A percentile compares a stretch with the other conserved stretches of the same genome.
phyloP scores from a whole-genome alignment of 2,329 filamentous ascomycete genomes.

The Ophiostoma tasmaniense region DNA sequence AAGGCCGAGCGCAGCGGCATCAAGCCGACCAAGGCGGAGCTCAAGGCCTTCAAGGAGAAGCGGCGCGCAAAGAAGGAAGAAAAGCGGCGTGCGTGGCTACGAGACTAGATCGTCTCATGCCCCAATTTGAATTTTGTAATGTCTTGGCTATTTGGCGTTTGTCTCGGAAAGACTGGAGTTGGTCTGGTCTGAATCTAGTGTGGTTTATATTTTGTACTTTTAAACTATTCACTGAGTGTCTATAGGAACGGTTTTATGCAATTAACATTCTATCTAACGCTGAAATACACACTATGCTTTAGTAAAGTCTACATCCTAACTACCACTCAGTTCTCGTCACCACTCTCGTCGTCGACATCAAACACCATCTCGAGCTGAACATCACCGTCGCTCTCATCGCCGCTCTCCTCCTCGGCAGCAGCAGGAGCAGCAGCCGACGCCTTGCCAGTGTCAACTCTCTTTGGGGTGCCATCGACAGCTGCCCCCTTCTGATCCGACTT shows the following conservation, averaged over 20 bases:
- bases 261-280: not conserved
- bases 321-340: conserved; percentile 22
- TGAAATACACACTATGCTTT: not conserved
- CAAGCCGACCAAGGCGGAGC: conserved; percentile 73
- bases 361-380: conserved; percentile 53
- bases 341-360: conserved; percentile 38
- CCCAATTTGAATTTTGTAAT: not conserved
- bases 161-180: not conserved
- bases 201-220: not conserved
- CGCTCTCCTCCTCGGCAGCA: conserved; percentile 29
- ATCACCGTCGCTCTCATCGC: conserved; percentile 43
- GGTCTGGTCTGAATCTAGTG: not conserved
- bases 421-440: conserved; percentile 22
- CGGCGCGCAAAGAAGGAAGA: conserved; percentile 83
- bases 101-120: conserved; percentile 47
- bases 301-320: too few species aligned
- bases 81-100: conserved; percentile 83
- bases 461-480: conserved; percentile 22
- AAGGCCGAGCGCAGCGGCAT: conserved; percentile 84
- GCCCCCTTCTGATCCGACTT: conserved; percentile 36
- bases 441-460: conserved; percentile 21
- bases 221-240: not conserved
- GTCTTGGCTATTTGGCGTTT: not conserved
- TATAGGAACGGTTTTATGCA: not conserved
- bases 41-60: conserved; percentile 90